A percentile compares a stretch with the other conserved stretches of the same genome.
These are phyloP conservation scores for Usnea hakonensis DNA, from an alignment of 495 filamentous ascomycete genomes.

Conservation along the genomic window DNA sequence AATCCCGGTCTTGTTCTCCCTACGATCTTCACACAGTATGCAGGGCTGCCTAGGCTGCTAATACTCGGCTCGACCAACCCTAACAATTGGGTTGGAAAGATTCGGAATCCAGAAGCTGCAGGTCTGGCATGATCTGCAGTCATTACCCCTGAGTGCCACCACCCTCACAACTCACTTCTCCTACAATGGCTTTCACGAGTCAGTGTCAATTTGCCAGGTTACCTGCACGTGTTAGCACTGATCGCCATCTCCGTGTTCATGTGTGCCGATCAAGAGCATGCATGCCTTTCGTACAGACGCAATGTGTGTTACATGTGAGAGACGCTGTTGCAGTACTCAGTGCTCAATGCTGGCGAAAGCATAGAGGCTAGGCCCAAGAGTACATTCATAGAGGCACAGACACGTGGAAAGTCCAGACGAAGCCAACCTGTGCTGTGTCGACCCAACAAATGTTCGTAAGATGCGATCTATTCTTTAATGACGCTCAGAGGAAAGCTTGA, in stretches of 20 bases:
- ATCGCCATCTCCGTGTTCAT: neutral
- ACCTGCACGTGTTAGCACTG: neutral
- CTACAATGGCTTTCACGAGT: neutral
- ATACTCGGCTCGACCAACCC: slow-evolving; percentile 50
- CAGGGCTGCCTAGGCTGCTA: slow-evolving; percentile 49
- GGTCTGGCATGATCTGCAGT: neutral
- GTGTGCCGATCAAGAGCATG: neutral
- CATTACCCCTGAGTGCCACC: neutral
- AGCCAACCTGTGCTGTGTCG: neutral
- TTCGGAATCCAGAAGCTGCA: slow-evolving; percentile 41
- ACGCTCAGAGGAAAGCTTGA: neutral
- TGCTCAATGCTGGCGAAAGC: neutral
- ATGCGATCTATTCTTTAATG: neutral
- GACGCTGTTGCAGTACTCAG: neutral
- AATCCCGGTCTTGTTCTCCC: slow-evolving; percentile 37
- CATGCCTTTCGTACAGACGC: neutral
- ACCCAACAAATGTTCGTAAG: neutral
- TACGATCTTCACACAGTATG: slow-evolving; percentile 48
- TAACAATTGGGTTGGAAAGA: slow-evolving; percentile 54
- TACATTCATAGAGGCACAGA: neutral
- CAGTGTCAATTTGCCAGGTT: neutral
- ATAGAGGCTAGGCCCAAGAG: neutral
- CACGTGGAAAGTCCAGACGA: neutral
- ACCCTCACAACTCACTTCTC: neutral
- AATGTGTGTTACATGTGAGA: neutral